These are phyloP conservation scores for Lactarius deliciosus DNA, from an alignment of 768 basidiomycete genomes.

Conservation along the genomic window DNA sequence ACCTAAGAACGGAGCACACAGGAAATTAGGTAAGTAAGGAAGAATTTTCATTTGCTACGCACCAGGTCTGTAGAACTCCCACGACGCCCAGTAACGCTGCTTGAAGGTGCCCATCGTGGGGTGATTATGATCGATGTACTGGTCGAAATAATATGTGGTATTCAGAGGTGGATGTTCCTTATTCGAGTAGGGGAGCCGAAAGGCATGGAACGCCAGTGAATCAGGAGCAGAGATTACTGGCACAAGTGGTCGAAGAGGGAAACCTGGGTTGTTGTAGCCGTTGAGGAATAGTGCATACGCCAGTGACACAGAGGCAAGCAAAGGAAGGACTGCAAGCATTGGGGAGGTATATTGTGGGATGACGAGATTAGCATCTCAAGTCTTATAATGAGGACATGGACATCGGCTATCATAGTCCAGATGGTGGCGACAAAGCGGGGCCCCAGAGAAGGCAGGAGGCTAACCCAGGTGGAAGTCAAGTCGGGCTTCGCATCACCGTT, in stretches of 20 bases:
- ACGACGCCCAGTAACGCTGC: constrained; percentile 59
- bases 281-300: background rate
- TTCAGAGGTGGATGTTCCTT: constrained; percentile 37
- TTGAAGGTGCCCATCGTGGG: constrained; percentile 71
- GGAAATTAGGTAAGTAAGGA: background rate
- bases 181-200: constrained; percentile 29
- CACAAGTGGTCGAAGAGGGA: background rate
- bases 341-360: background rate
- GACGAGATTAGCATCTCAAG: background rate
- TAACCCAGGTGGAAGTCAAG: background rate
- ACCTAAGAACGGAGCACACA: constrained; percentile 28
- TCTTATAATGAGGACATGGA: background rate
- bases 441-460: no score
- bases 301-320: no score
- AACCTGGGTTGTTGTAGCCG: background rate
- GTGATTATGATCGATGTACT: constrained; percentile 51
- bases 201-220: background rate
- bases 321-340: background rate
- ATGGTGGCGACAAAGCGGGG: background rate
- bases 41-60: background rate
- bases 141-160: constrained; percentile 53
- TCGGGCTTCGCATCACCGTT: background rate
- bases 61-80: constrained; percentile 57
- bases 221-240: background rate
- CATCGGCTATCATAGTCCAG: background rate